Evolutionary conservation across 345 rosid genomes (phyloP), one percentile per base, ranked within the genome.

Genomic region (Rubroshorea leprosula): DNA sequence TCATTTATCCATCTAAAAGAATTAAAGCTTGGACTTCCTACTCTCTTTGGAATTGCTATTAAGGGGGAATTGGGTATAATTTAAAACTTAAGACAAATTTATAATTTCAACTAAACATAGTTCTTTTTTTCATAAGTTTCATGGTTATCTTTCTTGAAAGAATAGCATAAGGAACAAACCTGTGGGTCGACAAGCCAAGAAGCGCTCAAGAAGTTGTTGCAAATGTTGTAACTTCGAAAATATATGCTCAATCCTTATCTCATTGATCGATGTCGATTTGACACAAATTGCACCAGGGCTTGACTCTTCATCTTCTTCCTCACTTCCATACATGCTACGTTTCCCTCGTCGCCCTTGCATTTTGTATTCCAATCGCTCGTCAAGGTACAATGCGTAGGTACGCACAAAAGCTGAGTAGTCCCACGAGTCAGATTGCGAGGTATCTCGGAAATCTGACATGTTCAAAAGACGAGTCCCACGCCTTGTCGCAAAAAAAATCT

Each of bases 341-440:
- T 61, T 84, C 63, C 86, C 87, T 1, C 84, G 83, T 24, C 76
- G 64, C 5, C 85, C 75, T 51, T 71, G 85, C 89, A 92, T 86
- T 64, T 54, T 77, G 55, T 66, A 85, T 68, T 89, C 97, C 5
- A 89, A 80, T 73, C 79, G 68, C 50, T 92, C 94, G 11, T 89
- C 97, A 0, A 92, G 87, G 74, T 84, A 86, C 26, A 83, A 54
- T 0, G 97, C 87, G 19, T 78, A 86, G 1, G 96, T 83, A 18
- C 98, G 68, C 12, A 92, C 96, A 41, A 89, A 86, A 0, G 98
- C 93, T 0, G 97, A 83, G 71, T 65, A 92, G 39, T 92, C 98
- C 95, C 95, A 83, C 0, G 90, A 77, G 38, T 84, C 64, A 0
- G 89, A 79, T 6, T 21, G 60, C 0, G 95, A 83, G 2, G 68